A percentile compares a stretch with the other conserved stretches of the same genome.
Evolutionary conservation across 495 filamentous ascomycete species (phyloP).

Genomic region (Umbilicaria muhlenbergii): DNA sequence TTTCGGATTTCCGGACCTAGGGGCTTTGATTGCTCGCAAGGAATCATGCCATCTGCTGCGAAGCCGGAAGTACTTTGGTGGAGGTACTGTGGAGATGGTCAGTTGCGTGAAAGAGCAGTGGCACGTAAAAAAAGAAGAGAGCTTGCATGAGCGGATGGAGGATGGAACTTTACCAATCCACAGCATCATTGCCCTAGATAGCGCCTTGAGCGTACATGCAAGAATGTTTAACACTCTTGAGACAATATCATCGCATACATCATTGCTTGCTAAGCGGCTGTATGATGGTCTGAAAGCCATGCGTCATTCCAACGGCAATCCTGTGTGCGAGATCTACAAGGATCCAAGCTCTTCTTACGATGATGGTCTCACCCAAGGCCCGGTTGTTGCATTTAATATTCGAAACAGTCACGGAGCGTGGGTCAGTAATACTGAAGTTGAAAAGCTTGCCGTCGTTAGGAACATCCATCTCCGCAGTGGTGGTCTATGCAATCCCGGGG

Average conservation of each 20-base stretch:
- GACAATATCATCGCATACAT: constrained; percentile 45
- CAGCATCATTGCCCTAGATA: constrained; percentile 53
- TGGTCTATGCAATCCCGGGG: constrained; percentile 46
- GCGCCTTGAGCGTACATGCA: constrained; percentile 50
- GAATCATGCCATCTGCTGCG: constrained; percentile 44
- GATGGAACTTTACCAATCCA: constrained; percentile 73
- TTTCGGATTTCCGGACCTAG: constrained; percentile 88
- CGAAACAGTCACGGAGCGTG: constrained; percentile 34
- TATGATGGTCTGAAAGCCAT: constrained; percentile 35
- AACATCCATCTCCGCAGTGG: constrained; percentile 57
- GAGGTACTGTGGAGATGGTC: constrained; percentile 86
- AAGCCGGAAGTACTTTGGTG: constrained; percentile 69
- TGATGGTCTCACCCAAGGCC: constrained; percentile 45
- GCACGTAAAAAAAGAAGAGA: constrained; percentile 42
- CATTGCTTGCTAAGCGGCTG: constrained; percentile 34
- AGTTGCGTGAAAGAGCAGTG: constrained; percentile 40
- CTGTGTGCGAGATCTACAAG: constrained; percentile 45
- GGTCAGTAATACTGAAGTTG: constrained; percentile 43
- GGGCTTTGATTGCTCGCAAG: constrained; percentile 72
- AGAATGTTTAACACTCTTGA: constrained; percentile 46
- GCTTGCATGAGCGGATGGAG: constrained; percentile 52
- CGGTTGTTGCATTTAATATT: constrained; percentile 59
- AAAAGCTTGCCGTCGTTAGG: constrained; percentile 41
- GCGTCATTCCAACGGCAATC: constrained; percentile 40
- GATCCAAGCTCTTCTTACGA: constrained; percentile 32